phyloP scores from a whole-genome alignment of 2,329 filamentous ascomycete species.

The Nannizziopsis arthrosporioides region DNA sequence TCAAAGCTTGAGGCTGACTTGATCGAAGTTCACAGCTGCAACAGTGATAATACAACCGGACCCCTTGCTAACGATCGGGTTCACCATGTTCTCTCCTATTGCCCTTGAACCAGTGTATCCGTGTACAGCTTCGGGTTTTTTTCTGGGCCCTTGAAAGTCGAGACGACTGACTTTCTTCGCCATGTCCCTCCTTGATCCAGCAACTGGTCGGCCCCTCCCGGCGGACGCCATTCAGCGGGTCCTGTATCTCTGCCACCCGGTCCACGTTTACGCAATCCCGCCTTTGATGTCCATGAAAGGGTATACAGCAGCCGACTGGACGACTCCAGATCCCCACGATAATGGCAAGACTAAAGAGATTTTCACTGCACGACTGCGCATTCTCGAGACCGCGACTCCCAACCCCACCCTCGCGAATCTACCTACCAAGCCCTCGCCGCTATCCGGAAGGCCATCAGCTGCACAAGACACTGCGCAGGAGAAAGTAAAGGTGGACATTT shows the following conservation, averaged over 20 bases:
- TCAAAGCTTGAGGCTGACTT: too few species aligned
- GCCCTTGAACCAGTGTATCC: too few species aligned
- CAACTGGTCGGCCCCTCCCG: slow-evolving; percentile 56
- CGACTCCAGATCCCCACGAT: slow-evolving; percentile 40
- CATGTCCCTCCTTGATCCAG: slow-evolving; percentile 48
- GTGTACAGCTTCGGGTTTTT: too few species aligned
- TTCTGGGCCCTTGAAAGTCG: too few species aligned
- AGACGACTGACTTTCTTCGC: not conserved
- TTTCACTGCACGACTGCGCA: slow-evolving; percentile 70
- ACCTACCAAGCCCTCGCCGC: slow-evolving; percentile 12
- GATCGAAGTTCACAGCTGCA: too few species aligned
- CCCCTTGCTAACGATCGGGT: too few species aligned
- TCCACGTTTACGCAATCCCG: slow-evolving; percentile 82
- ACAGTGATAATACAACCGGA: too few species aligned
- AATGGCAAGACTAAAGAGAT: slow-evolving; percentile 59
- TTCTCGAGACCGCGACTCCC: slow-evolving; percentile 59
- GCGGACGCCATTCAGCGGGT: slow-evolving; percentile 71
- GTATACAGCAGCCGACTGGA: slow-evolving; percentile 69
- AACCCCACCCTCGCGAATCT: slow-evolving; percentile 12
- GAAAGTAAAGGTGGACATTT: slow-evolving; percentile 58
- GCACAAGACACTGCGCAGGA: slow-evolving; percentile 32
- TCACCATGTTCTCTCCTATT: too few species aligned
- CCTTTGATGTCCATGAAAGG: slow-evolving; percentile 66
- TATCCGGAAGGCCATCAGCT: slow-evolving; percentile 14
- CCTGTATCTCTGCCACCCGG: slow-evolving; percentile 60